Evolutionary conservation across 129 eudicot genomes (phyloP).

Genomic region (Mikania micrantha): DNA sequence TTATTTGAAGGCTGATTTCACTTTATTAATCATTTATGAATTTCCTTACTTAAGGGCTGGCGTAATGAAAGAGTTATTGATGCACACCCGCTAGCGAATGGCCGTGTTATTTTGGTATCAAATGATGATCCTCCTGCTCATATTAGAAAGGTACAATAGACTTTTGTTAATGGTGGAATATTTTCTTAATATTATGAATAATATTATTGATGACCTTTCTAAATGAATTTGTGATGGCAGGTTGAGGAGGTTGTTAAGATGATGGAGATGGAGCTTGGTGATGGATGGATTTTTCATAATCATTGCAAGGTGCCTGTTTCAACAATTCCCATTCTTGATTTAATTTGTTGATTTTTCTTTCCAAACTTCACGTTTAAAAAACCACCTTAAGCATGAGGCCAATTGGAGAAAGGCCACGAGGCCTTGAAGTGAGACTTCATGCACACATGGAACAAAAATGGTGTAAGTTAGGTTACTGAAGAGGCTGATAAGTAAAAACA

Average conservation of each 20-base stretch:
- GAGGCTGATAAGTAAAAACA: no score
- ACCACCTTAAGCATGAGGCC: no score
- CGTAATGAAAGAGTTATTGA: constrained; percentile 54
- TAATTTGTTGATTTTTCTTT: not conserved
- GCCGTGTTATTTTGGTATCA: constrained; percentile 54
- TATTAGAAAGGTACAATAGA: constrained; percentile 48
- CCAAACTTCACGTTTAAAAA: no score
- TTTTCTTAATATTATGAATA: not conserved
- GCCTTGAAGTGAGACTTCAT: no score
- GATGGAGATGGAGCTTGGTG: constrained; percentile 94
- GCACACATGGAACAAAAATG: no score
- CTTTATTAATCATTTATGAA: constrained; percentile 9
- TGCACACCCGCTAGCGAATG: constrained; percentile 31
- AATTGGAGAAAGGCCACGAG: no score
- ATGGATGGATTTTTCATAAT: constrained; percentile 72
- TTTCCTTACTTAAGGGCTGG: constrained; percentile 54
- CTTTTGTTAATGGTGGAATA: not conserved
- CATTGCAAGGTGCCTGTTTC: constrained; percentile 51
- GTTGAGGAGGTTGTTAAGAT: constrained; percentile 71
- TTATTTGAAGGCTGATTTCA: not conserved
- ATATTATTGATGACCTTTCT: not conserved
- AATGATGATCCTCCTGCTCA: constrained; percentile 69
- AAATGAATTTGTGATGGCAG: constrained; percentile 26
- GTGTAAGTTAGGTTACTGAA: no score
- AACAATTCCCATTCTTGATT: not conserved